These are phyloP conservation scores for Curvularia hawaiiensis DNA, from an alignment of 2,329 filamentous ascomycete species.

Conservation along the genomic window DNA sequence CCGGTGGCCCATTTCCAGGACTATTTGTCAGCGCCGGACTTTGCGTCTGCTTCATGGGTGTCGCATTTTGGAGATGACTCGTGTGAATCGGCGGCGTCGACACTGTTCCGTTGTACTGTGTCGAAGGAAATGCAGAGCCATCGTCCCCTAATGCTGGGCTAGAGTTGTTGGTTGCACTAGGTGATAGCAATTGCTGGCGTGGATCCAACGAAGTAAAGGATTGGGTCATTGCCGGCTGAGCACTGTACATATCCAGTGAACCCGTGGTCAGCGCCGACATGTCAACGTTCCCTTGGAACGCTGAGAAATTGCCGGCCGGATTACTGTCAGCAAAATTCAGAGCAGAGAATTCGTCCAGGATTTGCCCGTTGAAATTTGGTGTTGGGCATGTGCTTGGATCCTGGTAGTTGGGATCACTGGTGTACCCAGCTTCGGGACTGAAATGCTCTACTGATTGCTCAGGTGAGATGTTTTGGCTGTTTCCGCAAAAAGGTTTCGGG, in stretches of 20 bases:
- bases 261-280: conserved; percentile 38
- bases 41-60: conserved; percentile 43
- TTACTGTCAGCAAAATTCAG: conserved; percentile 38
- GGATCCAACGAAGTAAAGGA: conserved; percentile 30
- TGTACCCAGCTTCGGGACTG: conserved; percentile 43
- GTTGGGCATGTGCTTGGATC: conserved; percentile 42
- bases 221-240: conserved; percentile 31
- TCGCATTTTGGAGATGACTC: conserved; percentile 30
- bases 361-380: conserved; percentile 38
- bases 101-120: conserved; percentile 29
- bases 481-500: conserved; percentile 34
- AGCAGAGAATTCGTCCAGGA: conserved; percentile 38
- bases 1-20: conserved; percentile 35
- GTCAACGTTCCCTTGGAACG: conserved; percentile 31
- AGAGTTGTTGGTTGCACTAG: conserved; percentile 43
- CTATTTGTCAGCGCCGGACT: conserved; percentile 48
- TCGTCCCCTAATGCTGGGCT: conserved; percentile 45
- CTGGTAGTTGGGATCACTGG: conserved; percentile 41
- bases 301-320: conserved; percentile 25
- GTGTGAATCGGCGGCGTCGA: conserved; percentile 37
- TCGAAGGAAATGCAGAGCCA: conserved; percentile 21
- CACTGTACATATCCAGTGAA: conserved; percentile 38
- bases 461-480: conserved; percentile 43
- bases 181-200: conserved; percentile 43
- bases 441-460: conserved; percentile 47